Conservation (phyloP, 257 asterid genomes). For the Solanum arcanum region DNA sequence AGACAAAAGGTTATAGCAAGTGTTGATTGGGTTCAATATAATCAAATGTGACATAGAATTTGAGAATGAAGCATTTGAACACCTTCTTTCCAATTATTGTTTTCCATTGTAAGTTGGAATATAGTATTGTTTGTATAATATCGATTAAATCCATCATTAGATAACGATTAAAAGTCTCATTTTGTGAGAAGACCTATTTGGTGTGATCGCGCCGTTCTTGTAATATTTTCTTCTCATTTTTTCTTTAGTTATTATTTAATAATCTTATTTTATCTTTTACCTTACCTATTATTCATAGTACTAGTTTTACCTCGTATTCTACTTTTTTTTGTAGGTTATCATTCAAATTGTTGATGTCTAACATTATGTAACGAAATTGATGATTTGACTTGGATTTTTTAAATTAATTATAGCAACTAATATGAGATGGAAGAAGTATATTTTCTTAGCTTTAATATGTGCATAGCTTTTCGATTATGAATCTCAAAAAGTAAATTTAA, state of each 20-base stretch:
- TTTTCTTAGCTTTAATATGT: not conserved
- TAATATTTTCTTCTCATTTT: not conserved
- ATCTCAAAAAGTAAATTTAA: not conserved
- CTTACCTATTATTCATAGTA: not conserved
- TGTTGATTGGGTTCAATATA: not conserved
- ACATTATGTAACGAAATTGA: too few relatives aligned
- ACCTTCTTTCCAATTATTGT: not conserved
- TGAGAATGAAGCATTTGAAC: not conserved
- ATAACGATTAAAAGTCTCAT: not conserved
- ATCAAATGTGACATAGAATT: not conserved
- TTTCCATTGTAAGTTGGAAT: not conserved
- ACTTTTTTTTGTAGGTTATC: not conserved
- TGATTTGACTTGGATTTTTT: too few relatives aligned
- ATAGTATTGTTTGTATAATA: not conserved
- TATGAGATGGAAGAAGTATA: not conserved
- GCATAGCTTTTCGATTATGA: not conserved
- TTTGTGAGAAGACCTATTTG: not conserved
- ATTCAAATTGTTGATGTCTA: too few relatives aligned
- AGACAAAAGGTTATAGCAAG: not conserved
- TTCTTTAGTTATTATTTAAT: not conserved
- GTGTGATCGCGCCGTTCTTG: not conserved
- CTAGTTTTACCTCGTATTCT: not conserved
- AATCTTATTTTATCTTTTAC: not conserved
- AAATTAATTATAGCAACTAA: too few relatives aligned
- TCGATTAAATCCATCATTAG: not conserved